phyloP scores from a whole-genome alignment of 2,329 filamentous ascomycete species.

The Ophiosphaerella narmari region DNA sequence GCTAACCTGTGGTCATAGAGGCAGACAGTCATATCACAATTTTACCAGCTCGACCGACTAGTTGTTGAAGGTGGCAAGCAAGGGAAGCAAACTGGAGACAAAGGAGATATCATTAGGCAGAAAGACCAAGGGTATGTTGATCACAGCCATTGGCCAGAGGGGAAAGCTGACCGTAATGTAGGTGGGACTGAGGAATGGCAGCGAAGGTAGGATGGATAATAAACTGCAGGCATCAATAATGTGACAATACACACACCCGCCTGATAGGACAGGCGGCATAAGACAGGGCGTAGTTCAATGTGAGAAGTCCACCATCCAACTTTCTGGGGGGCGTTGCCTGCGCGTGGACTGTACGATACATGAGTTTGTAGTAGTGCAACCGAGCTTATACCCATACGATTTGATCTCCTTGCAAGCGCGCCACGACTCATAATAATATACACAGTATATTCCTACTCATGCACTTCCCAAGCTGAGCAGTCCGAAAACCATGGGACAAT shows the following conservation, averaged over 20 bases:
- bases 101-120: slow-evolving; percentile 71
- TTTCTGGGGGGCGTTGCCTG: background rate
- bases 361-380: too few species aligned
- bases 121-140: slow-evolving; percentile 74
- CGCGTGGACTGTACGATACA: background rate
- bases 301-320: too few species aligned
- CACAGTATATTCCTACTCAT: too few species aligned
- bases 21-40: slow-evolving; percentile 93
- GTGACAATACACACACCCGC: background rate
- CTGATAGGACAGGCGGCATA: background rate
- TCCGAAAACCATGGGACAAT: too few species aligned
- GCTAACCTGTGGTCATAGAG: slow-evolving; percentile 66
- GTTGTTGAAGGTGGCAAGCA: slow-evolving; percentile 89
- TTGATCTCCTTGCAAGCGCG: too few species aligned
- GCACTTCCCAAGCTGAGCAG: too few species aligned
- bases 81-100: slow-evolving; percentile 71
- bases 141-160: too few species aligned
- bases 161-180: slow-evolving; percentile 14
- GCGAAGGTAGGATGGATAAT: slow-evolving; percentile 5
- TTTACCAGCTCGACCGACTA: slow-evolving; percentile 88
- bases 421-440: too few species aligned
- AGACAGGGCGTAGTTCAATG: too few species aligned
- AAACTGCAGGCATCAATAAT: background rate
- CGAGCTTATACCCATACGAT: too few species aligned
- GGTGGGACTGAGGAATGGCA: slow-evolving; percentile 23